These are phyloP conservation scores for Didymella keratinophila DNA, from an alignment of 2,329 filamentous ascomycete genomes.

Conservation along the genomic window DNA sequence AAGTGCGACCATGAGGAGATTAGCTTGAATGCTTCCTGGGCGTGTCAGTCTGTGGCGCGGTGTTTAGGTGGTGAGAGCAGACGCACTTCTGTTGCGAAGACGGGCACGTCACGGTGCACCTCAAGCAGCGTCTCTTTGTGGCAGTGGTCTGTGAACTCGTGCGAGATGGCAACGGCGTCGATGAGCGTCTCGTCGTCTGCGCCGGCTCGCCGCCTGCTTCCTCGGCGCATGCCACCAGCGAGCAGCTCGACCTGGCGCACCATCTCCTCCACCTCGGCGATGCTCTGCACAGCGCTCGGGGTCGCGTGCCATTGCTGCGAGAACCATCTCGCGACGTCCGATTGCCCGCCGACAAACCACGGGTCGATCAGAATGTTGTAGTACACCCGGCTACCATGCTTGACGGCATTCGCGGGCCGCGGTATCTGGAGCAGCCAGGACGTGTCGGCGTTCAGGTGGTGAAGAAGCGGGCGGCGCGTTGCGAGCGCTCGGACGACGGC, in stretches of 20 bases:
- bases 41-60: not conserved
- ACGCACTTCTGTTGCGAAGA: slow-evolving; percentile 63
- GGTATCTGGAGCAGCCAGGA: slow-evolving; percentile 73
- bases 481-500: slow-evolving; percentile 51
- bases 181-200: slow-evolving; percentile 53
- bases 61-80: not conserved
- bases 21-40: slow-evolving; percentile 62
- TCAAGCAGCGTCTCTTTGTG: slow-evolving; percentile 68
- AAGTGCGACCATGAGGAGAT: slow-evolving; percentile 69
- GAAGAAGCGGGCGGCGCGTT: slow-evolving; percentile 62
- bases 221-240: slow-evolving; percentile 39
- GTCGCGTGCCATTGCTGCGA: slow-evolving; percentile 69
- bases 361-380: slow-evolving; percentile 73
- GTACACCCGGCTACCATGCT: slow-evolving; percentile 58
- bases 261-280: slow-evolving; percentile 63
- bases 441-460: slow-evolving; percentile 72
- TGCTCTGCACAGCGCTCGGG: slow-evolving; percentile 61
- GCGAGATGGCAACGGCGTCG: slow-evolving; percentile 67
- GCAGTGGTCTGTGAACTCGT: slow-evolving; percentile 75
- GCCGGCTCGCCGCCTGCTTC: slow-evolving; percentile 25
- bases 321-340: slow-evolving; percentile 70
- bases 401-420: slow-evolving; percentile 56
- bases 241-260: slow-evolving; percentile 60
- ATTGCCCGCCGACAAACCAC: slow-evolving; percentile 69
- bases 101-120: slow-evolving; percentile 61